Conservation (phyloP, 1,284 basidiomycete species). For the Cystobasidium slooffiae region DNA sequence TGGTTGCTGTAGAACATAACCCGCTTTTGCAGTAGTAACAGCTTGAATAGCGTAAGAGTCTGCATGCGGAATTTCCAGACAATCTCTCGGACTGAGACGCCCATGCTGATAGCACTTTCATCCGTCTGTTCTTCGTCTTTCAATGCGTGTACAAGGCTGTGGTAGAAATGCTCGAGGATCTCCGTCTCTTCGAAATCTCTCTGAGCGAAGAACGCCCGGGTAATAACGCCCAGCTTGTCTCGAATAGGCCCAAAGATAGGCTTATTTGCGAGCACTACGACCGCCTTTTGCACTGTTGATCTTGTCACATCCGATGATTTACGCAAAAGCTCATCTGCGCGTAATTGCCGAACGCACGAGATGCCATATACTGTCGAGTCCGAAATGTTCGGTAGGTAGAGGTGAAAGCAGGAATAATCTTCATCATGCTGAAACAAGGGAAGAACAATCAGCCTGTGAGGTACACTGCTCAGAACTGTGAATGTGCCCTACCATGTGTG, state of each 20-base stretch:
- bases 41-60: slow-evolving; percentile 90
- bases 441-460: not conserved
- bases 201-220: slow-evolving; percentile 84
- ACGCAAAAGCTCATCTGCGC: slow-evolving; percentile 76
- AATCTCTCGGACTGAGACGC: slow-evolving; percentile 87
- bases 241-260: slow-evolving; percentile 57
- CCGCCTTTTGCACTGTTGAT: slow-evolving; percentile 95
- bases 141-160: slow-evolving; percentile 64
- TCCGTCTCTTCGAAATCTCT: slow-evolving; percentile 82
- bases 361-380: slow-evolving; percentile 83
- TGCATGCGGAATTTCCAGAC: slow-evolving; percentile 92
- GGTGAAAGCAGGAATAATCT: slow-evolving; percentile 96
- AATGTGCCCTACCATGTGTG: slow-evolving; percentile 72
- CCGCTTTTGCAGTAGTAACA: slow-evolving; percentile 88
- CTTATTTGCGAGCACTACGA: slow-evolving; percentile 75
- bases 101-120: slow-evolving; percentile 57
- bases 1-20: slow-evolving; percentile 85
- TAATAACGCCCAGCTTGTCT: slow-evolving; percentile 95
- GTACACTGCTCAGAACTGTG: not conserved
- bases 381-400: slow-evolving; percentile 60
- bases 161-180: slow-evolving; percentile 81
- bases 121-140: slow-evolving; percentile 62
- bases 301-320: slow-evolving; percentile 87
- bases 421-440: slow-evolving; percentile 70
- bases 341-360: slow-evolving; percentile 96